Evolutionary conservation across 1,284 basidiomycete genomes (phyloP).

Genomic region (Thelephora terrestris): DNA sequence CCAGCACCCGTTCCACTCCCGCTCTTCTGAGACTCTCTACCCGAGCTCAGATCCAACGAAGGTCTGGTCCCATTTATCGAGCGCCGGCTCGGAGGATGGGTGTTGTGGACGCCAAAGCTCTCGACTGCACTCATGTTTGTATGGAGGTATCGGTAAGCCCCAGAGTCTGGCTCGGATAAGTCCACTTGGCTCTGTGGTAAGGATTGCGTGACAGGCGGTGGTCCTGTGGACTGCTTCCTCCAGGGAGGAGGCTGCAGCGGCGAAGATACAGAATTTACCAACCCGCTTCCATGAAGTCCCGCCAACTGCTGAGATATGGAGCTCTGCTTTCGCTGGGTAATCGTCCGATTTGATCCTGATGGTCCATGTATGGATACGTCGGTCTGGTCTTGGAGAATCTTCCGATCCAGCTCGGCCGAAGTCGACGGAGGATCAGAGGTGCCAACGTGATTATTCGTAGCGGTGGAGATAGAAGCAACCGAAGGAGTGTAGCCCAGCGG

Average conservation of each 20-base stretch:
- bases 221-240: constrained; percentile 19
- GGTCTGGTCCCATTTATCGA: constrained; percentile 19
- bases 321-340: background rate
- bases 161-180: constrained; percentile 7
- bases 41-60: too few species aligned
- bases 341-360: background rate
- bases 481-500: constrained; percentile 12
- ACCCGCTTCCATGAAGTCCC: too few species aligned
- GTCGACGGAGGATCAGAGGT: constrained; percentile 6
- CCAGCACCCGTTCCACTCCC: too few species aligned
- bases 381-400: constrained; percentile 39
- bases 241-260: constrained; percentile 58
- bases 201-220: too few species aligned
- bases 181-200: too few species aligned
- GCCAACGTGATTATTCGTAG: too few species aligned
- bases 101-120: constrained; percentile 19
- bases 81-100: constrained; percentile 20
- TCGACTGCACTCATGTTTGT: constrained; percentile 26
- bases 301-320: too few species aligned
- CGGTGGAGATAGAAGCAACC: constrained; percentile 9
- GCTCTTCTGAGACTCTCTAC: too few species aligned
- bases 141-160: constrained; percentile 20
- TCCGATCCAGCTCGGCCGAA: constrained; percentile 29
- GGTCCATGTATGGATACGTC: background rate
- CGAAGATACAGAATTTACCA: constrained; percentile 28